phyloP scores from a whole-genome alignment of 306 rosid species.

The Hippophae tibetana region DNA sequence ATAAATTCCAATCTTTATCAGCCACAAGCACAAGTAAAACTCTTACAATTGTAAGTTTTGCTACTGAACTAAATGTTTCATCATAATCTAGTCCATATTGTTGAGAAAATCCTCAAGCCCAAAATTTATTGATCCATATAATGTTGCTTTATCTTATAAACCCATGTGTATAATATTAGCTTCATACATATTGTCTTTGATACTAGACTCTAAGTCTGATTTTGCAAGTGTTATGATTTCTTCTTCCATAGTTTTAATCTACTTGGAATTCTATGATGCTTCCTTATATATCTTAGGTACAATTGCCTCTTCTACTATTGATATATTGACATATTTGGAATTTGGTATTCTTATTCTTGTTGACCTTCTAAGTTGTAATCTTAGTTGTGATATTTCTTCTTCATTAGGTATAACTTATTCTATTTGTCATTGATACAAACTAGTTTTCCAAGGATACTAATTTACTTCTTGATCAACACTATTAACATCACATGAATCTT shows the following conservation, averaged over 20 bases:
- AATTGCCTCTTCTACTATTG: too few species aligned
- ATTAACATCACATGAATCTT: too few species aligned
- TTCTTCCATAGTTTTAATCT: neutral
- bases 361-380: too few species aligned
- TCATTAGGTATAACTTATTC: too few species aligned
- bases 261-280: too few species aligned
- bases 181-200: neutral
- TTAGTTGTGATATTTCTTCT: too few species aligned
- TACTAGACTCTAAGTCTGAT: neutral
- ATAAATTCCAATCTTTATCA: neutral
- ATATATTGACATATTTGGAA: too few species aligned
- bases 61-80: constrained; percentile 5
- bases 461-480: too few species aligned
- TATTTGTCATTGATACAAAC: too few species aligned
- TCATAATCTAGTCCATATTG: constrained; percentile 1
- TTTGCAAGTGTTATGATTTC: neutral
- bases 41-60: neutral
- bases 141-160: neutral
- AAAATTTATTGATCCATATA: neutral
- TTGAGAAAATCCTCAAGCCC: constrained; percentile 7
- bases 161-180: neutral
- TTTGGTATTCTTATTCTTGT: too few species aligned
- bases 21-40: neutral
- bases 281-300: neutral
- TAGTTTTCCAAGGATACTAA: too few species aligned